Evolutionary conservation across 768 basidiomycete genomes (phyloP).

Genomic region (Mycena epipterygia): DNA sequence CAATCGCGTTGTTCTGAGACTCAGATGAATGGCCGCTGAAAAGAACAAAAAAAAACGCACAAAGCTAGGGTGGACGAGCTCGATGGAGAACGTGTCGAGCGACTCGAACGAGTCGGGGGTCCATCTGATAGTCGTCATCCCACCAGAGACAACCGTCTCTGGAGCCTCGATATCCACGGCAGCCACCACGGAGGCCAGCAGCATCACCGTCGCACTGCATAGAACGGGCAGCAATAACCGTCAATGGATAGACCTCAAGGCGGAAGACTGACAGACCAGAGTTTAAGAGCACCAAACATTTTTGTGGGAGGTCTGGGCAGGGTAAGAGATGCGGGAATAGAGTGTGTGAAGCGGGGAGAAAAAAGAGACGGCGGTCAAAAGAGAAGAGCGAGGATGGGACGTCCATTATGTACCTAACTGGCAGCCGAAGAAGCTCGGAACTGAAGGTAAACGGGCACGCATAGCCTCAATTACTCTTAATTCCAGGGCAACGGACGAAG

Average conservation of each 20-base stretch:
- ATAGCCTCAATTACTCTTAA: neutral
- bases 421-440: constrained; percentile 27
- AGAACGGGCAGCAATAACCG: neutral
- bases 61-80: constrained; percentile 12
- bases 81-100: constrained; percentile 6
- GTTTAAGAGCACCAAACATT: constrained; percentile 19
- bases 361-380: constrained; percentile 20
- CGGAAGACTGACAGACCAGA: neutral
- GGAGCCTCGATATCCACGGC: constrained; percentile 7
- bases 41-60: neutral
- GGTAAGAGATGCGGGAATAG: neutral
- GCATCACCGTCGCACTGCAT: neutral
- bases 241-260: neutral
- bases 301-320: neutral
- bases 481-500: neutral
- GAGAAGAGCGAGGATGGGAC: constrained; percentile 1
- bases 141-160: neutral
- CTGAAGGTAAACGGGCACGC: neutral
- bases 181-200: neutral
- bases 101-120: neutral
- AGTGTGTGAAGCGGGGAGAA: neutral
- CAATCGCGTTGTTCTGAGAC: constrained; percentile 12
- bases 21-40: neutral
- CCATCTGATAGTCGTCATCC: constrained; percentile 8
- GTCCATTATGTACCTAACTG: constrained; percentile 25